Percentiles rank a stretch among this genome's conserved stretches.
Conservation (phyloP, 208 protist species). For the Leishmania gerbilli region DNA sequence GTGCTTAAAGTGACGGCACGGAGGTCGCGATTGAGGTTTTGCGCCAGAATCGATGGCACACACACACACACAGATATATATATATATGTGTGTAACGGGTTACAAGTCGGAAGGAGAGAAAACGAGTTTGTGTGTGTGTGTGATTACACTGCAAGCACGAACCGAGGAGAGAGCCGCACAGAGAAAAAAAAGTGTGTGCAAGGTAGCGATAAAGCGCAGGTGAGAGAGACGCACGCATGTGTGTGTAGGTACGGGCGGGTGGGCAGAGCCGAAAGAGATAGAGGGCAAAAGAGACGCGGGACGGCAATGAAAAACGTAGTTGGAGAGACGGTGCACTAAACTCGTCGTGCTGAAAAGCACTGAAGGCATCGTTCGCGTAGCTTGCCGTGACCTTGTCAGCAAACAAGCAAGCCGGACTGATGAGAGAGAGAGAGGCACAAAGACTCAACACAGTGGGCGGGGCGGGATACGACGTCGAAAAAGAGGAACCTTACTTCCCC, state of each 20-base stretch:
- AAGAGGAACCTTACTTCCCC: background rate
- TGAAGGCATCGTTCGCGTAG: background rate
- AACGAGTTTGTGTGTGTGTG: background rate
- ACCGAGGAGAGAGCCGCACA: no score
- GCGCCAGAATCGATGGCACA: background rate
- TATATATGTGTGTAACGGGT: background rate
- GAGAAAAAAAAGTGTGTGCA: background rate
- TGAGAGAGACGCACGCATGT: background rate
- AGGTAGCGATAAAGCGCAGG: background rate
- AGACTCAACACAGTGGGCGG: no score
- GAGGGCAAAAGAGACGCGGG: background rate
- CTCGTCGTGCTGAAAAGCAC: background rate
- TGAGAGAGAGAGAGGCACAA: background rate
- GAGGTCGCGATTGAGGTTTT: background rate
- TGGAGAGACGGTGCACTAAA: background rate
- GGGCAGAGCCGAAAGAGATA: background rate
- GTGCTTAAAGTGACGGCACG: background rate
- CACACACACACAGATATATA: background rate
- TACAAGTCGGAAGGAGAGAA: background rate
- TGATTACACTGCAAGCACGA: background rate
- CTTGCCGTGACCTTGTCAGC: background rate
- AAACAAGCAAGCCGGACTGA: background rate
- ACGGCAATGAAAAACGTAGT: background rate
- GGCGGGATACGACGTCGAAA: background rate
- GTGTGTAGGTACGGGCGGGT: background rate